Base-by-base conservation (phyloP, 495 filamentous ascomycete species). In the Tuber aestivum region DNA sequence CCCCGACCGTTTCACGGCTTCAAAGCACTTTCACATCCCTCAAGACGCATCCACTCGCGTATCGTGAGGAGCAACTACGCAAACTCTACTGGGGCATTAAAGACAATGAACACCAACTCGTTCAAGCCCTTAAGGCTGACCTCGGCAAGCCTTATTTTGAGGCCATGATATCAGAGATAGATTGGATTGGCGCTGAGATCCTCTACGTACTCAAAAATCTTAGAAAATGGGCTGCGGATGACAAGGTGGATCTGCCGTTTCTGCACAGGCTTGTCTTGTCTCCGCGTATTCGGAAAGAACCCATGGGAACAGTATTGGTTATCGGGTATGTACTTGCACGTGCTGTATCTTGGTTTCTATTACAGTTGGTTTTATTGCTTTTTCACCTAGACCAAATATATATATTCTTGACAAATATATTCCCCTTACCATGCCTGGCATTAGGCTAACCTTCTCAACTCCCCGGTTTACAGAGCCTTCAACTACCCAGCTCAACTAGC, bases 51-150 rank as follows among this genome's bases (percentile, higher is more conserved):
- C 87, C 91, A 72, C 82, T 97, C 74, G 88, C 92, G 79, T 99
- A 92, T 87, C 89, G 95, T 72, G 87, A 94, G 71, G 85, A 88
- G 27, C 95, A 97, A 87, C 90, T 97, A 50, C 91, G 94, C 71
- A 94, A 93, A 86, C 91, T 97, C 68, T 97, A 96, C 86, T 97
- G 94, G 94, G 94, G 89, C 3, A 81, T 97, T 70, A 89, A 89
- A 70, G 95, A 97, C 86, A 91, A 92, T 83, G 86, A 89, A 75
- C 86, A 90, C 50, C 87, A 89, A 56, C 85, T 97, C 45, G 76
- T 88, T 77, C 90, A 91, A 80, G 93, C 94, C 20, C 88, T 91
- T 79, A 86, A 88, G 77, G 84, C 86, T 78, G 95, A 99, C 84
- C 86, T 97, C 65, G 87, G 88, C 80, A 94, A 94, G 85, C 86